A percentile compares a stretch with the other conserved stretches of the same genome.
Conservation (phyloP, 1,139 yeast species). For the Entelexis paramagnoliae region DNA sequence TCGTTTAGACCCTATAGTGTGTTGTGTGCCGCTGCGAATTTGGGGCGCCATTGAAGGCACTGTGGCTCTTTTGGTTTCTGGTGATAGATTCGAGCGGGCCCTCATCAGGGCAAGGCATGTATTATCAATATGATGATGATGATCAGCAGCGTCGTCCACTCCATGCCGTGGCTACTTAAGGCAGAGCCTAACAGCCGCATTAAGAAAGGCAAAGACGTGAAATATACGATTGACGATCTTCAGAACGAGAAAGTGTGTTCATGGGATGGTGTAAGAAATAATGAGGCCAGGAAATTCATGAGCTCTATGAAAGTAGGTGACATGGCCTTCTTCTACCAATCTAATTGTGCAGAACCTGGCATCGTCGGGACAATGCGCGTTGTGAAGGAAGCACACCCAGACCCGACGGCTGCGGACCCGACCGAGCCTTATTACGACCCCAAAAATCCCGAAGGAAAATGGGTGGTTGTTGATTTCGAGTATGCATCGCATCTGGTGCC, state of each 20-base stretch:
- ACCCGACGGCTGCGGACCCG: constrained; percentile 34
- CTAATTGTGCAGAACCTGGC: constrained; percentile 45
- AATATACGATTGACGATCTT: constrained; percentile 40
- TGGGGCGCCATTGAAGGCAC: too few relatives aligned
- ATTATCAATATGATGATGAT: background rate
- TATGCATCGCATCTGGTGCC: constrained; percentile 35
- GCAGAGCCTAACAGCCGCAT: constrained; percentile 44
- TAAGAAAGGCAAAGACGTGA: constrained; percentile 42
- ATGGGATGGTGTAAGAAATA: constrained; percentile 51
- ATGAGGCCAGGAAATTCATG: constrained; percentile 45
- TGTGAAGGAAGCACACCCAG: constrained; percentile 38
- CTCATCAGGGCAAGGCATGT: too few relatives aligned
- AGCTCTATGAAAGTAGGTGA: constrained; percentile 40
- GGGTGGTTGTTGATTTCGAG: constrained; percentile 47
- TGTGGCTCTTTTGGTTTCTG: too few relatives aligned
- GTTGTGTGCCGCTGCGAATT: too few relatives aligned
- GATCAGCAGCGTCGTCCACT: background rate
- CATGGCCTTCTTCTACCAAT: constrained; percentile 42
- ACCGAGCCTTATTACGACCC: constrained; percentile 40
- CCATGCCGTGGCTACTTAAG: constrained; percentile 40
- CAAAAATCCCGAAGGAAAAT: constrained; percentile 37
- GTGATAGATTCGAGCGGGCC: too few relatives aligned
- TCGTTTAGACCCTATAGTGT: too few relatives aligned
- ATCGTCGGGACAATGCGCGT: constrained; percentile 41
- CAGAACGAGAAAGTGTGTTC: constrained; percentile 34